phyloP scores from a whole-genome alignment of 371 early-diverging fungal species.

The Saksenaea vasiformis region DNA sequence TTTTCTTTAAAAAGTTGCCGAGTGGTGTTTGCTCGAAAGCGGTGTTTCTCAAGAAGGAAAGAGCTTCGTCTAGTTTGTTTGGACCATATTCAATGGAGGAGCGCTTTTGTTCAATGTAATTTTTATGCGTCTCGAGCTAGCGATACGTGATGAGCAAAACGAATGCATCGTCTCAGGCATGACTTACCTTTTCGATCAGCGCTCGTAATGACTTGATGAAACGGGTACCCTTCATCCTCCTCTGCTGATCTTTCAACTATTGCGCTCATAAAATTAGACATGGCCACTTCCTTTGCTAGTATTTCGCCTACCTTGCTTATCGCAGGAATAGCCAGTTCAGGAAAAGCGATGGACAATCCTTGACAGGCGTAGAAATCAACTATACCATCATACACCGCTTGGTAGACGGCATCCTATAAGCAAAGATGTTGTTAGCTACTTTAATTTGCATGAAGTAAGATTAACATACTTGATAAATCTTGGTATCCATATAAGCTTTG shows the following conservation, averaged over 20 bases:
- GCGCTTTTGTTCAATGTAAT: conserved; percentile 76
- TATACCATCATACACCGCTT: conserved; percentile 69
- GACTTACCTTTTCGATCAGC: conserved; percentile 76
- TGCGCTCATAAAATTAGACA: not conserved
- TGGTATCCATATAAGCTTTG: conserved; percentile 77
- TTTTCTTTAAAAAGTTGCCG: conserved; percentile 56
- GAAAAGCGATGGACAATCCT: conserved; percentile 88
- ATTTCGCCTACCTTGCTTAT: conserved; percentile 58
- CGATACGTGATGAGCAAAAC: not conserved
- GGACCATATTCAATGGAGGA: conserved; percentile 77
- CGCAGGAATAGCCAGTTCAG: conserved; percentile 83
- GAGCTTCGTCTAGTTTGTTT: conserved; percentile 64
- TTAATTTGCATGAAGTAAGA: not conserved
- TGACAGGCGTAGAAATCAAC: conserved; percentile 80
- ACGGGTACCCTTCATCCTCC: conserved; percentile 59
- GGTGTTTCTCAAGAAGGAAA: conserved; percentile 56
- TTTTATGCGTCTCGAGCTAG: conserved; percentile 73
- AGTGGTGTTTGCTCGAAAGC: conserved; percentile 61
- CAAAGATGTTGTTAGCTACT: not conserved
- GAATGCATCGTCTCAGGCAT: not conserved
- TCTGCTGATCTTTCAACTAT: conserved; percentile 58
- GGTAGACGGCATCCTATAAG: conserved; percentile 65
- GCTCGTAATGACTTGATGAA: conserved; percentile 75
- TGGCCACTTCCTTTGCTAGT: not conserved
- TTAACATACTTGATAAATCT: conserved; percentile 61